phyloP scores from a whole-genome alignment of 148 eudicot genomes.

The Silene uniflora region DNA sequence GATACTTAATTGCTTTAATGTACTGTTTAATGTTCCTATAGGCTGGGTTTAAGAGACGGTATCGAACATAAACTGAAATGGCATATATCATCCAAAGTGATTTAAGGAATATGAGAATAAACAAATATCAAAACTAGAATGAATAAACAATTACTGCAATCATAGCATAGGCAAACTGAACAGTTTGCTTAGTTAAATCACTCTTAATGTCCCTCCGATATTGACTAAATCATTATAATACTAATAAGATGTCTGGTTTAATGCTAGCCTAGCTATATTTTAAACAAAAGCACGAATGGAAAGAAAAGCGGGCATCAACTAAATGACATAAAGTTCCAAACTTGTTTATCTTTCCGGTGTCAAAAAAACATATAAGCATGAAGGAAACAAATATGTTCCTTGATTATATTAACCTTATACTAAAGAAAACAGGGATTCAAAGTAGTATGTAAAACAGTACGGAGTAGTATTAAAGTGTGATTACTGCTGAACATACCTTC shows the following conservation, averaged over 20 bases:
- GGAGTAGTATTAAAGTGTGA: not conserved
- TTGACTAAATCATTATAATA: conserved; percentile 7
- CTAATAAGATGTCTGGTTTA: not conserved
- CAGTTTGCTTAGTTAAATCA: not conserved
- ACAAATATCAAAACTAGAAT: conserved; percentile 13
- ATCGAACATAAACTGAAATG: conserved; percentile 4
- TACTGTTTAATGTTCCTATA: conserved; percentile 1
- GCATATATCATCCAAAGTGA: conserved; percentile 3
- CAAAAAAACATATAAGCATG: conserved; percentile 20
- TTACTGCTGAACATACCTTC: not conserved
- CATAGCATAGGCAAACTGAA: not conserved
- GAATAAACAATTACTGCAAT: conserved; percentile 7
- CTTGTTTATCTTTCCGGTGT: conserved; percentile 20
- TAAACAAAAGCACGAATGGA: conserved; percentile 8
- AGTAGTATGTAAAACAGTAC: conserved; percentile 6
- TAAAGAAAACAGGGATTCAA: not conserved
- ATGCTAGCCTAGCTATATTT: conserved; percentile 11
- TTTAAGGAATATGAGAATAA: conserved; percentile 19
- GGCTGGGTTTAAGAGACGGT: conserved; percentile 4
- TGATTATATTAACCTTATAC: not conserved
- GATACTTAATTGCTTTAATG: conserved; percentile 9
- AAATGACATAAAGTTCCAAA: conserved; percentile 19
- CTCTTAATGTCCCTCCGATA: conserved; percentile 6
- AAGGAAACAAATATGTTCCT: conserved; percentile 18
- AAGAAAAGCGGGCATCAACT: conserved; percentile 19